Evolutionary conservation across 345 rosid genomes (phyloP), one percentile per base, ranked within the genome.

Genomic region (Hevea brasiliensis): DNA sequence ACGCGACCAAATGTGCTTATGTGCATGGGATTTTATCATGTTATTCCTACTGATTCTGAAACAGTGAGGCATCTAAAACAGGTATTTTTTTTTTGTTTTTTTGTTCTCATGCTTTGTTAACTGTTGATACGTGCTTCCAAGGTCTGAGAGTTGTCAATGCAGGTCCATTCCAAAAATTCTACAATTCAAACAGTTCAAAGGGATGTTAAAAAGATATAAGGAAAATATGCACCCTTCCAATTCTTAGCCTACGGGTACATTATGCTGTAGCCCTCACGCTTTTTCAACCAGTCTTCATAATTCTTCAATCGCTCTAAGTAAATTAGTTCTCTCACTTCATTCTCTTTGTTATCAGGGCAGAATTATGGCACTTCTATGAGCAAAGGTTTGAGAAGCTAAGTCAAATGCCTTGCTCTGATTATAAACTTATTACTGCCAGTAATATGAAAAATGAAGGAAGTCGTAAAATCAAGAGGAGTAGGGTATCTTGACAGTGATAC

Each of bases 11-110:
- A 87, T 80, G 87, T 83, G 70, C 82, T 87, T 12, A 76, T 85
- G 81, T 87, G 88, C 74, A 80, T 87, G 83, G 87, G 90, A 47
- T 85, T 71, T 75, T 85, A 87, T 77, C 88, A 85, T 47, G 75
- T 73, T 15, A 80, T 87, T 76, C 88, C 90, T 13, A 7, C 87
- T 21, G 87, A 87, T 81, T 79, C 84, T 55, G 88, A 87, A 80
- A 87, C 90, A 13, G 67, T 83, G 18, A 79, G 90, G 75, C 90
- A 85, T 76, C 50, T 85, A 27, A 74, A 85, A 53, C 83, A 87
- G 87, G 88, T 81, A 54, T 0, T 23, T 53, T n/a, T n/a, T n/a
- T 40, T 45, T 26, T 57, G 27, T 51, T 8, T 23, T 8, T 58
- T 23, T 26, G 8, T n/a, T 11, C 6, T 40, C 20, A 1, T 11